phyloP scores from a whole-genome alignment of 345 rosid genomes.

The Hypericum perforatum region DNA sequence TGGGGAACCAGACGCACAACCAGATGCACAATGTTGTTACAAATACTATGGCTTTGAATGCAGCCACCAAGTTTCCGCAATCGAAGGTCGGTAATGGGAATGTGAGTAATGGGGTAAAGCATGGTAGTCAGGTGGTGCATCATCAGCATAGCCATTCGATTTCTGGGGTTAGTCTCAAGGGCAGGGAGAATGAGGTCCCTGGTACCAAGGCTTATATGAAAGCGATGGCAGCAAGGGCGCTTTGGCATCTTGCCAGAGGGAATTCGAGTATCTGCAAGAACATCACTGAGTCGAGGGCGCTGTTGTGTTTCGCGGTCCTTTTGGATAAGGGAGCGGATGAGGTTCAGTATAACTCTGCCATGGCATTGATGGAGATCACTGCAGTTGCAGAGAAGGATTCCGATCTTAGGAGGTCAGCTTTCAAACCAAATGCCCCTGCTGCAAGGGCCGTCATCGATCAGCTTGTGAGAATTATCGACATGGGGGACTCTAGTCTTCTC shows the following conservation, averaged over 20 bases:
- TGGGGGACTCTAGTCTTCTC: slow-evolving; percentile 54
- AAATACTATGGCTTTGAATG: slow-evolving; percentile 59
- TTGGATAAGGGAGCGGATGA: slow-evolving; percentile 68
- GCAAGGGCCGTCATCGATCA: slow-evolving; percentile 81
- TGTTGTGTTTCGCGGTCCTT: slow-evolving; percentile 77
- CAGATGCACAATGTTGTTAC: slow-evolving; percentile 61
- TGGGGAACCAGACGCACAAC: slow-evolving; percentile 31
- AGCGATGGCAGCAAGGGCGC: slow-evolving; percentile 87
- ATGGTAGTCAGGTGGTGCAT: slow-evolving; percentile 18
- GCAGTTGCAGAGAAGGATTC: slow-evolving; percentile 72
- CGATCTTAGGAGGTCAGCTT: slow-evolving; percentile 76
- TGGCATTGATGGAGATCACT: slow-evolving; percentile 95
- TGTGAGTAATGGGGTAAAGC: slow-evolving; percentile 24
- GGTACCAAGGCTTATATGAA: slow-evolving; percentile 71
- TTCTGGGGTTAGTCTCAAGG: slow-evolving; percentile 43
- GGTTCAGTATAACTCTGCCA: slow-evolving; percentile 60
- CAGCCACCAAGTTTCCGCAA: slow-evolving; percentile 21
- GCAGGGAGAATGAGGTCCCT: slow-evolving; percentile 77
- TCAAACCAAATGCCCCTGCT: slow-evolving; percentile 84
- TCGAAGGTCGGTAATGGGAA: slow-evolving; percentile 16
- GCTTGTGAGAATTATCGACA: slow-evolving; percentile 49
- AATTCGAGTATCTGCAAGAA: slow-evolving; percentile 66
- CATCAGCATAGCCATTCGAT: slow-evolving; percentile 40
- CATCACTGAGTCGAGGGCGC: slow-evolving; percentile 88
- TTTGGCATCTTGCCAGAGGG: slow-evolving; percentile 76